Evolutionary conservation across 2,329 filamentous ascomycete species (phyloP), one percentile per base, ranked within the genome.

Genomic region (Aureobasidium uvarum): DNA sequence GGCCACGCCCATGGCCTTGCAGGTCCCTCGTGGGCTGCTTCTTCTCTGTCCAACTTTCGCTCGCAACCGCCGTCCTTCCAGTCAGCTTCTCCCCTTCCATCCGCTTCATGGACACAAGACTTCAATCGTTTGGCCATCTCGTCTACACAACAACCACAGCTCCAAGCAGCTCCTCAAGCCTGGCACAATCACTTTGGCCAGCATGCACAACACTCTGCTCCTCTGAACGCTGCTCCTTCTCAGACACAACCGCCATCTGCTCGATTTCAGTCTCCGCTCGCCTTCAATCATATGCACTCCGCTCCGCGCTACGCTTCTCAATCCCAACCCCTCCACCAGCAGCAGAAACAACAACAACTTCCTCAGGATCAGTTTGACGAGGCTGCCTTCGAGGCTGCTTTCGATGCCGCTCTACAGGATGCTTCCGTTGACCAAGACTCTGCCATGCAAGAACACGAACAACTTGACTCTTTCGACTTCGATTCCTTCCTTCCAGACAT

Each of bases 341-440:
- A 75, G 18, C 48, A 55, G 31, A 10, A 20, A 36, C 33, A 39
- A 55, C 50, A 51, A 10, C 46, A 23, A 33, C 48, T 38, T 2
- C 60, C 50, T 31, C 52, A 58, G 1, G 78, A 80, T 20, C 70
- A 74, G 11, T 84, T 83, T 65, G 82, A 85, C 64, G 82, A 85
- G 45, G 83, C 79, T 23, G 84, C 83, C 18, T 85, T 86, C 68
- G 83, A 81, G 58, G 73, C 77, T 55, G 83, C 84, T 2, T 86
- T 86, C 69, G 81, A 82, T 48, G 76, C 78, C 66, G 80, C 79
- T 25, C 74, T 77, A 52, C 74, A 78, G 56, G 77, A 81, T 39
- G 39, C 59, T 60, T 33, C 71, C 72, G 18, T 70, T 71, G 41
- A 66, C 51, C 20, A 64, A 38, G 51, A 62, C 55, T n/a, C 60